Evolutionary conservation across 345 rosid species (phyloP).

Genomic region (Pistacia atlantica): DNA sequence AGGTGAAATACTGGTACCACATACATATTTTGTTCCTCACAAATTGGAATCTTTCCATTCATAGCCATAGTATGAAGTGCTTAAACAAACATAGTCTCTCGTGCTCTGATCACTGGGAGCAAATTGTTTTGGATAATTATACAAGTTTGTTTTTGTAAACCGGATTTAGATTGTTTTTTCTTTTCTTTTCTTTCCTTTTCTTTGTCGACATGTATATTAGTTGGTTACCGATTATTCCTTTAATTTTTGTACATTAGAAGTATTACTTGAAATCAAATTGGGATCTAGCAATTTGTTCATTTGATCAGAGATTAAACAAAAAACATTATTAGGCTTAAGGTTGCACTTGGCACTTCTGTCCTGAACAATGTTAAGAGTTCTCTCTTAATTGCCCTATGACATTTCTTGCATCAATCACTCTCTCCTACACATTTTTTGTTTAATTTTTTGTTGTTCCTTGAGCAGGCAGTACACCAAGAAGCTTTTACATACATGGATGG

Average conservation of each 20-base stretch:
- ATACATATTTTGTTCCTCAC: constrained; percentile 14
- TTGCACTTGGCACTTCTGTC: not conserved
- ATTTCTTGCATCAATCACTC: not conserved
- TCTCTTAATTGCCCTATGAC: not conserved
- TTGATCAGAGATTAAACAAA: not conserved
- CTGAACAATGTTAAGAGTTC: too few relatives aligned
- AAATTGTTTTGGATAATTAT: not conserved
- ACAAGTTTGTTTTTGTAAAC: not conserved
- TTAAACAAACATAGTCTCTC: not conserved
- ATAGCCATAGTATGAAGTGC: not conserved
- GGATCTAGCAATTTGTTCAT: not conserved
- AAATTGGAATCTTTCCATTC: not conserved
- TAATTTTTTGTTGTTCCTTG: constrained; percentile 30
- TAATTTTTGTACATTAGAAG: too few relatives aligned
- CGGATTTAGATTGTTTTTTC: not conserved
- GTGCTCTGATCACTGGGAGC: not conserved
- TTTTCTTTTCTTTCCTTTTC: not conserved
- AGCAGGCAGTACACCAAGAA: constrained; percentile 75
- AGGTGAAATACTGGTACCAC: constrained; percentile 49
- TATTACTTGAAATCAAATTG: not conserved
- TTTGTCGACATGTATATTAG: not conserved
- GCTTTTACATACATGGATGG: constrained; percentile 76
- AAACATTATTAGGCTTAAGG: not conserved
- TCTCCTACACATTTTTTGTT: not conserved
- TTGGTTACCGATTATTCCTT: not conserved